Conservation (phyloP, 148 eudicot genomes). For the Fagopyrum homotropicum region DNA sequence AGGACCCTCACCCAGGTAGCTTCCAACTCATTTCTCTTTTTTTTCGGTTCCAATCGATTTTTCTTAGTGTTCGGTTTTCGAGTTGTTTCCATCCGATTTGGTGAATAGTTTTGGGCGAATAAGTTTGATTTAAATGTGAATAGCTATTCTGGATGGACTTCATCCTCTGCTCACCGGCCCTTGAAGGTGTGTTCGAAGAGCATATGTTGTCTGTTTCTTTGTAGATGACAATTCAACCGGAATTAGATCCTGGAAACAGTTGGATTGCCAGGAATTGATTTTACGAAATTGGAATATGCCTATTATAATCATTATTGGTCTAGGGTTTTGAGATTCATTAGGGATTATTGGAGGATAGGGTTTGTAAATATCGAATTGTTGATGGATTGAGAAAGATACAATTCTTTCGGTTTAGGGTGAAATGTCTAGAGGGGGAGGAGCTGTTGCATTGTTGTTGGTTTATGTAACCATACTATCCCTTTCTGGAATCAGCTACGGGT, state of each 20-base stretch:
- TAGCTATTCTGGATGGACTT: slow-evolving; percentile 5
- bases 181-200: neutral
- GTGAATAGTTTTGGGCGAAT: neutral
- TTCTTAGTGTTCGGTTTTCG: neutral
- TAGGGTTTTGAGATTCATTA: neutral
- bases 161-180: neutral
- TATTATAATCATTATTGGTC: neutral
- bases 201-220: neutral
- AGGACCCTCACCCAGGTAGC: neutral
- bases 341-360: neutral
- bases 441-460: slow-evolving; percentile 23
- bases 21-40: neutral
- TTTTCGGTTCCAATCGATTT: neutral
- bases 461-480: slow-evolving; percentile 23
- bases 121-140: slow-evolving; percentile 7
- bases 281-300: neutral
- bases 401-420: neutral
- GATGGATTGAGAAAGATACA: slow-evolving; percentile 8
- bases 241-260: slow-evolving; percentile 6
- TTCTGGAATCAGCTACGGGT: slow-evolving; percentile 21
- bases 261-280: slow-evolving; percentile 9
- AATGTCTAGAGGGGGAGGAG: slow-evolving; percentile 12
- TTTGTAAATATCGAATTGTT: slow-evolving; percentile 5
- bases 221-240: slow-evolving; percentile 6
- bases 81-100: neutral